Conservation (phyloP, 768 basidiomycete genomes). For the Coprinellus micaceus region DNA sequence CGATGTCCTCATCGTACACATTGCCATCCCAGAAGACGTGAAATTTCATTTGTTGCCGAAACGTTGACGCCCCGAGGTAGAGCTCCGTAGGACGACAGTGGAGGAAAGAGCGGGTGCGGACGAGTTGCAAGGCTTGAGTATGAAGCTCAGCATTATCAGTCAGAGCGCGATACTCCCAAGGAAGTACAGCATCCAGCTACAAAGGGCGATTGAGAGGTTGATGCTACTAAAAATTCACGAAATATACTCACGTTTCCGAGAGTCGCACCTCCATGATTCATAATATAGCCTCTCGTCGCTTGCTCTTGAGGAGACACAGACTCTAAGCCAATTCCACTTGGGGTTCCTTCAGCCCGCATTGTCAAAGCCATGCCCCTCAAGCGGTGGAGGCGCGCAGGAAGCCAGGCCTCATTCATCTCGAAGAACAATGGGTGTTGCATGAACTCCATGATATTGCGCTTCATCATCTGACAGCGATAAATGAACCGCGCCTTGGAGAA, state of each 20-base stretch:
- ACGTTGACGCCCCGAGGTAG: constrained; percentile 42
- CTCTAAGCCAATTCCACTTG: constrained; percentile 8
- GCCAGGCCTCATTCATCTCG: constrained; percentile 32
- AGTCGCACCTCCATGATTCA: constrained; percentile 32
- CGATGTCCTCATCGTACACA: constrained; percentile 37
- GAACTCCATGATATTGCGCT: constrained; percentile 30
- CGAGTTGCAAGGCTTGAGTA: background rate
- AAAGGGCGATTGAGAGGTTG: too few relatives aligned
- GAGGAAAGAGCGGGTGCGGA: constrained; percentile 21
- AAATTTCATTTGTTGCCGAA: constrained; percentile 29
- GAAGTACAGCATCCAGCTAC: constrained; percentile 33
- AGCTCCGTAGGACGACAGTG: constrained; percentile 45
- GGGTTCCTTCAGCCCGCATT: constrained; percentile 15
- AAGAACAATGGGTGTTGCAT: constrained; percentile 44
- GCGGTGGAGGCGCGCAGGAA: constrained; percentile 23
- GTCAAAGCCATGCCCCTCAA: constrained; percentile 14
- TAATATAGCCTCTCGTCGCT: constrained; percentile 20
- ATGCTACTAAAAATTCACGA: too few relatives aligned
- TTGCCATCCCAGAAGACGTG: constrained; percentile 42
- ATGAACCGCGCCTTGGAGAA: constrained; percentile 47
- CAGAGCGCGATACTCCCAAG: constrained; percentile 32
- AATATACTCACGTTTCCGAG: constrained; percentile 36
- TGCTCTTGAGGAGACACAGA: constrained; percentile 25
- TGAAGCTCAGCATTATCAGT: background rate
- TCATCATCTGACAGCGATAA: constrained; percentile 35